Percentiles rank a stretch among this genome's conserved stretches.
Conservation (phyloP, 805 yeast genomes). For the Ogataea methanolica region DNA sequence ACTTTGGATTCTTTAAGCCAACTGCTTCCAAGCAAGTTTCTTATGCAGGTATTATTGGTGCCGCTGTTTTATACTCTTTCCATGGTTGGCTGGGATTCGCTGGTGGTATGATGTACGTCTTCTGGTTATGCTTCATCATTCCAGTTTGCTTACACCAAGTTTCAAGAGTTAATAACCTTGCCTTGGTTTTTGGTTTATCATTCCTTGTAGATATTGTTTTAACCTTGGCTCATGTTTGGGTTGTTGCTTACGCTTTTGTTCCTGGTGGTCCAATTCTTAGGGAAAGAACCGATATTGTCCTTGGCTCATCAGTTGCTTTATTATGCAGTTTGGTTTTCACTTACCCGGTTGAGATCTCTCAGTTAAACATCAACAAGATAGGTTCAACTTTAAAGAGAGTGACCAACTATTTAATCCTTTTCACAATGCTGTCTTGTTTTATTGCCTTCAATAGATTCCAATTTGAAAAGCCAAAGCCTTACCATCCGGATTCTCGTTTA, state of each 20-base stretch:
- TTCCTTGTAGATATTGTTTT: conserved; percentile 48
- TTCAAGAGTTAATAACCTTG: conserved; percentile 38
- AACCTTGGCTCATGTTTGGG: conserved; percentile 87
- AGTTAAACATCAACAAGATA: conserved; percentile 3
- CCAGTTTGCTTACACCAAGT: conserved; percentile 56
- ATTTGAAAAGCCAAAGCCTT: conserved; percentile 58
- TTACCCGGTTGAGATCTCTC: conserved; percentile 18
- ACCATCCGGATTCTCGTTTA: conserved; percentile 62
- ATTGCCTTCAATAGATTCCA: conserved; percentile 56
- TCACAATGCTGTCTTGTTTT: conserved; percentile 43
- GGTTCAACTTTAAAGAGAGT: conserved; percentile 13
- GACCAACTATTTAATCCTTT: conserved; percentile 25
- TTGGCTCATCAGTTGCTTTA: conserved; percentile 49
- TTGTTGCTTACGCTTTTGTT: conserved; percentile 96
- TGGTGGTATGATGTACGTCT: conserved; percentile 63
- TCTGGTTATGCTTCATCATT: conserved; percentile 57
- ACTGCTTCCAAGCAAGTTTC: conserved; percentile 18
- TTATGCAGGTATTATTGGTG: conserved; percentile 43
- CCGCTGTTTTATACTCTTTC: conserved; percentile 43
- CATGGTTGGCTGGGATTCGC: conserved; percentile 68
- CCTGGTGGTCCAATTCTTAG: conserved; percentile 88
- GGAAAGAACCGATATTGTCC: conserved; percentile 79
- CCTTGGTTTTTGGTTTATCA: conserved; percentile 45
- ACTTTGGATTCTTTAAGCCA: conserved; percentile 38
- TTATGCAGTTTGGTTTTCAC: conserved; percentile 47